Conservation (phyloP, 225 moss, liverwort and hornwort species). For the Rhytidiadelphus loreus region DNA sequence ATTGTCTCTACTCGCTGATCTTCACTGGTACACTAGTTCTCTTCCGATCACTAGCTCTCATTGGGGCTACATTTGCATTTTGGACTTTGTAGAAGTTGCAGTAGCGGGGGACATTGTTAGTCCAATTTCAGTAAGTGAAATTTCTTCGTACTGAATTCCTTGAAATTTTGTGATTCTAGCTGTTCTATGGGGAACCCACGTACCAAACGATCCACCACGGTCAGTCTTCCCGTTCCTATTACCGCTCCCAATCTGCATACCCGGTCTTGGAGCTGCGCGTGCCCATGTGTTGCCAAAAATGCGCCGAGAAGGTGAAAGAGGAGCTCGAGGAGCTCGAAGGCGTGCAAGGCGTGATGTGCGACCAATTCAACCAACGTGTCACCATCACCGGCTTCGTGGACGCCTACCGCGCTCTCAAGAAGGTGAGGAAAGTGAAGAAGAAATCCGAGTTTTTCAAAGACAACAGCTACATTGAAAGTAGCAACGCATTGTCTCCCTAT, state of each 20-base stretch:
- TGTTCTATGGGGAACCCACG: not conserved
- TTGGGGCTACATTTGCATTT: not conserved
- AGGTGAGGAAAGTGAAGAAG: constrained; percentile 12
- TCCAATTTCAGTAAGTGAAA: no score
- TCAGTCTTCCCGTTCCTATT: not conserved
- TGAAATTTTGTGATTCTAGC: not conserved
- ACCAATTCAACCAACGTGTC: constrained; percentile 21
- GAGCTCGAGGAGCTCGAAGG: constrained; percentile 27
- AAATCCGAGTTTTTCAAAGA: constrained; percentile 4
- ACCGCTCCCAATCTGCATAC: not conserved
- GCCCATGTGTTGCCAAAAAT: constrained; percentile 35
- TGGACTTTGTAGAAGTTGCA: not conserved
- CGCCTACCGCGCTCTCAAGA: constrained; percentile 2
- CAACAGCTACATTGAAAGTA: not conserved
- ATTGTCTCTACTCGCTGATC: not conserved
- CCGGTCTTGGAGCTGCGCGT: constrained; percentile 9
- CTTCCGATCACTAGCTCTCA: not conserved
- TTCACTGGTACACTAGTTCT: not conserved
- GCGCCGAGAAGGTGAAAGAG: constrained; percentile 12
- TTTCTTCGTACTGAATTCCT: not conserved
- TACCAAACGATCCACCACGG: not conserved
- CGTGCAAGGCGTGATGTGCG: constrained; percentile 8
- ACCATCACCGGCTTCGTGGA: constrained; percentile 25
- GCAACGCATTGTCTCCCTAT: not conserved
- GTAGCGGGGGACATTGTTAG: not conserved